Evolutionary conservation across 2,329 filamentous ascomycete genomes (phyloP).

Genomic region (Fusarium sp.): DNA sequence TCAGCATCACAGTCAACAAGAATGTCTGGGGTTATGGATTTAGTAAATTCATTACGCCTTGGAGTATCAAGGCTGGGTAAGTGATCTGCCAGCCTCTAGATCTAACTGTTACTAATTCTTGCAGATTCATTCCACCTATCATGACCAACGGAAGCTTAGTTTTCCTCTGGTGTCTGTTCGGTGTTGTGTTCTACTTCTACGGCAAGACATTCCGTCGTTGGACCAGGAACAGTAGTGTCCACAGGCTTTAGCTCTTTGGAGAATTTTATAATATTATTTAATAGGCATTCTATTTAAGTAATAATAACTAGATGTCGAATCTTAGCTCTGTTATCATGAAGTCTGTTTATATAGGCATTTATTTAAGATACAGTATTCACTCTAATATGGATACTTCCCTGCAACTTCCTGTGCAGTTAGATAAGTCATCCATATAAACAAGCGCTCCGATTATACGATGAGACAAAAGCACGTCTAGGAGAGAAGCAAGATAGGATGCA

Average conservation of each 20-base stretch:
- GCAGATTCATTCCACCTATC: background rate
- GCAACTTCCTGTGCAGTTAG: too few species aligned
- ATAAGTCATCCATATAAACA: too few species aligned
- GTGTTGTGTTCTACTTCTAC: background rate
- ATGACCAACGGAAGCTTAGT: background rate
- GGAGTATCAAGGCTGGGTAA: background rate
- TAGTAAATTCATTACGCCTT: background rate
- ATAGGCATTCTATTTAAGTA: accelerated
- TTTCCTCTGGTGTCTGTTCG: background rate
- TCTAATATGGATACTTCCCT: too few species aligned
- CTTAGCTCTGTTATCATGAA: too few species aligned
- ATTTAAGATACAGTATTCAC: too few species aligned
- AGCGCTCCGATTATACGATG: too few species aligned
- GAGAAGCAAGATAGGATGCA: too few species aligned
- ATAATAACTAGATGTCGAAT: too few species aligned
- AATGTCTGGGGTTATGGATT: background rate
- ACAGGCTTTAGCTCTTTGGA: background rate
- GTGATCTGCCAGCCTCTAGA: background rate
- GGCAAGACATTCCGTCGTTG: background rate
- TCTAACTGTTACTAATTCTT: background rate
- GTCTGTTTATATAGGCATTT: too few species aligned
- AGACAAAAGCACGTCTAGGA: too few species aligned
- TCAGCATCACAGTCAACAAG: background rate
- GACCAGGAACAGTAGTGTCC: background rate
- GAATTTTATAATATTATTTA: accelerated